Conservation (phyloP, 768 basidiomycete species). For the Paxillus involutus region DNA sequence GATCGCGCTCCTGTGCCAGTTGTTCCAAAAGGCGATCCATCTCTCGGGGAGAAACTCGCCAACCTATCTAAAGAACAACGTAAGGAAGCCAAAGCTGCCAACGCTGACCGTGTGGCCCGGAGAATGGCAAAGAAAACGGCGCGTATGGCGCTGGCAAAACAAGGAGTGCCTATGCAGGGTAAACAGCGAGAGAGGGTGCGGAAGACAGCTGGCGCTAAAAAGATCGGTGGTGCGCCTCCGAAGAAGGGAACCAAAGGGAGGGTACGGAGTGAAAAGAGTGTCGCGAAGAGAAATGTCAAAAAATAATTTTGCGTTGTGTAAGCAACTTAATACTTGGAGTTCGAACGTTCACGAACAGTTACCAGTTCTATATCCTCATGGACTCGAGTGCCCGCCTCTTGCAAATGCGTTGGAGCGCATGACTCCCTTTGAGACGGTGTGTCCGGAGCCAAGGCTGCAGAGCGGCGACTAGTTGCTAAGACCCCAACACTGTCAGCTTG, state of each 20-base stretch:
- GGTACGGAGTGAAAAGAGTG: slow-evolving; percentile 53
- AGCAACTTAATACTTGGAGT: no score
- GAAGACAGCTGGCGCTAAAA: slow-evolving; percentile 35
- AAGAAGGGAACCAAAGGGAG: slow-evolving; percentile 42
- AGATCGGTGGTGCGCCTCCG: slow-evolving; percentile 7
- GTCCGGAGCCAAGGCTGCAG: no score
- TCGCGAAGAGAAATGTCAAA: slow-evolving; percentile 56
- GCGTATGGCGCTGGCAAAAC: slow-evolving; percentile 48
- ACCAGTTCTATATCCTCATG: no score
- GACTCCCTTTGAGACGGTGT: no score
- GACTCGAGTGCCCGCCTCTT: no score
- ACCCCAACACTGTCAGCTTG: no score
- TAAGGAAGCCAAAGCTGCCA: slow-evolving; percentile 75
- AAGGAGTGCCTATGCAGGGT: slow-evolving; percentile 35
- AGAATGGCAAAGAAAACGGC: slow-evolving; percentile 90
- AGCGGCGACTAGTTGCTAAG: no score
- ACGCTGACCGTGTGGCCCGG: slow-evolving; percentile 79
- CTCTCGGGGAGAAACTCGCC: slow-evolving; percentile 74
- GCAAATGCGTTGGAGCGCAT: no score
- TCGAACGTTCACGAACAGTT: no score
- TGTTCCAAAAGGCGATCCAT: slow-evolving; percentile 76
- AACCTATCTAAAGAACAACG: slow-evolving; percentile 83
- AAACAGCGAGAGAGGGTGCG: slow-evolving; percentile 50
- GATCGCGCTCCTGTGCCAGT: slow-evolving; percentile 8
- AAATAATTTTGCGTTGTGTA: slow-evolving; percentile 36